phyloP scores from a whole-genome alignment of 2,329 filamentous ascomycete genomes.

The Cytospora piceae region DNA sequence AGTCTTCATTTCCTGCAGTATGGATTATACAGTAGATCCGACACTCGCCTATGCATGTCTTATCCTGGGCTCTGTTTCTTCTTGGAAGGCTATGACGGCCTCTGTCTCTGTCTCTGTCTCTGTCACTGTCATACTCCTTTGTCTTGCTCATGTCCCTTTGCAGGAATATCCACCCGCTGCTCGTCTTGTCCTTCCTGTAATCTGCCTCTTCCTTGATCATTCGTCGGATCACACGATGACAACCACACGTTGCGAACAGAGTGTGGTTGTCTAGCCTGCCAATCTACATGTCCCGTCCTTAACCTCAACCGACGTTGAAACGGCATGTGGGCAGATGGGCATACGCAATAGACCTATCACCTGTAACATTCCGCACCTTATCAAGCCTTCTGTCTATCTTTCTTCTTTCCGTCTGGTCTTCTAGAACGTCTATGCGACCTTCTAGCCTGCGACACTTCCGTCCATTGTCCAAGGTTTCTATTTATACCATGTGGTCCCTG shows the following conservation, averaged over 20 bases:
- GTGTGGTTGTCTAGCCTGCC: not conserved
- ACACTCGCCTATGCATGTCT: no score
- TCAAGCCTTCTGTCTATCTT: not conserved
- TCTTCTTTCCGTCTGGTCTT: constrained; percentile 1
- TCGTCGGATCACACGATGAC: not conserved
- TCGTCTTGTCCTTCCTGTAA: not conserved
- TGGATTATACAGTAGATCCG: not conserved
- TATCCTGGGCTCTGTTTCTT: not conserved
- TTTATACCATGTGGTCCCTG: not conserved
- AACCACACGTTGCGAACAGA: not conserved
- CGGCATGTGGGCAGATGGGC: not conserved
- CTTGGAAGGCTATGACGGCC: no score
- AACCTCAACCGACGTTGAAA: not conserved
- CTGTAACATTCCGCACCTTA: constrained; percentile 2
- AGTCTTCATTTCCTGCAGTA: constrained; percentile 1
- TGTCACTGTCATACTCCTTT: not conserved
- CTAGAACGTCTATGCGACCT: constrained; percentile 22
- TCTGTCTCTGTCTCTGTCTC: not conserved
- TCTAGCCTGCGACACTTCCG: constrained; percentile 13
- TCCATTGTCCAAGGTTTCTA: not conserved
- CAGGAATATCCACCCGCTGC: not conserved
- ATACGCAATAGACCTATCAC: not conserved
- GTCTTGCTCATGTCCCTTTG: not conserved
- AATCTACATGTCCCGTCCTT: not conserved
- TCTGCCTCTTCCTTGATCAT: not conserved